These are phyloP conservation scores for Gymnopilus junonius DNA, from an alignment of 768 basidiomycete species.

Conservation along the genomic window DNA sequence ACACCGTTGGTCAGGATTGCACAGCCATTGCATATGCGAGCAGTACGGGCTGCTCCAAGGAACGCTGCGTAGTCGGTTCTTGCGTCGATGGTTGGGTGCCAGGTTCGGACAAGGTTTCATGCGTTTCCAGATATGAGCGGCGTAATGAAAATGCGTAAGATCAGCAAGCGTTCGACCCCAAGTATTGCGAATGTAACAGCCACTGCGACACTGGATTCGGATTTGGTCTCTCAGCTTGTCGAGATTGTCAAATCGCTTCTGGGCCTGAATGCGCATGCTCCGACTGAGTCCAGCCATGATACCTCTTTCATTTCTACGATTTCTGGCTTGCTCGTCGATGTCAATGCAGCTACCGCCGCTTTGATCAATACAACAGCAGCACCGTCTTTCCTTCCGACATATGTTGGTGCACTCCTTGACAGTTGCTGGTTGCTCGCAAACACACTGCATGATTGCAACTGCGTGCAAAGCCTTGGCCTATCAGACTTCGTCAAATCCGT, in stretches of 20 bases:
- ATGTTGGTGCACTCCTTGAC: constrained; percentile 25
- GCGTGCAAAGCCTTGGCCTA: constrained; percentile 24
- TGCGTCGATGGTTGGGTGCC: constrained; percentile 34
- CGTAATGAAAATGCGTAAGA: constrained; percentile 18
- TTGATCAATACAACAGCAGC: constrained; percentile 27
- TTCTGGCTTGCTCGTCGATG: constrained; percentile 22
- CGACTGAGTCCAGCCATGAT: not conserved
- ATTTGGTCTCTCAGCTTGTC: constrained; percentile 19
- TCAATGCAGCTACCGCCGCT: constrained; percentile 22
- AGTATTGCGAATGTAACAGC: constrained; percentile 10
- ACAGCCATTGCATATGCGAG: constrained; percentile 30
- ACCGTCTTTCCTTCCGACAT: constrained; percentile 17
- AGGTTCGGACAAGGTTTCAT: constrained; percentile 21
- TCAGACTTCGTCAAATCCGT: constrained; percentile 15
- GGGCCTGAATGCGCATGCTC: constrained; percentile 15
- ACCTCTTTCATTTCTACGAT: constrained; percentile 9
- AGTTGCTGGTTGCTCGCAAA: constrained; percentile 20
- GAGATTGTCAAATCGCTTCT: constrained; percentile 26
- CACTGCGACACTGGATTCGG: constrained; percentile 15
- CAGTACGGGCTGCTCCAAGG: constrained; percentile 26
- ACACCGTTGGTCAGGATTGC: constrained; percentile 31
- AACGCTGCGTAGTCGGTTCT: constrained; percentile 30
- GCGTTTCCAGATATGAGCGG: constrained; percentile 16
- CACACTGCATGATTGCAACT: constrained; percentile 24
- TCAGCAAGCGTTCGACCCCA: constrained; percentile 21